Conservation (phyloP, 352 stramenopile species). For the Globisporangium solare region DNA sequence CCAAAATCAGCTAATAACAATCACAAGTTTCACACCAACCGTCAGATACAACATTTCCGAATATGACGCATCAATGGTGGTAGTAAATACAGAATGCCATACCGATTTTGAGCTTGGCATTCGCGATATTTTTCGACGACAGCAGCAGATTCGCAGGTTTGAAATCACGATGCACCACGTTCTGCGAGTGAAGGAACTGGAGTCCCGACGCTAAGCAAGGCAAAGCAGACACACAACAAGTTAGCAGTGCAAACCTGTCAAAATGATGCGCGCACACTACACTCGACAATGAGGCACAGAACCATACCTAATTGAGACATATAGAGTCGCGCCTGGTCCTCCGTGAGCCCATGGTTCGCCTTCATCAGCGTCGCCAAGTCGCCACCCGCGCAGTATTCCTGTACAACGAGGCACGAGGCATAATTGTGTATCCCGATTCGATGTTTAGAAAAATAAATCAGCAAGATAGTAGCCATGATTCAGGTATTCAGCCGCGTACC, state of each 20-base stretch:
- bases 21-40: neutral
- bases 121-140: conserved; percentile 57
- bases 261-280: neutral
- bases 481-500: conserved; percentile 16
- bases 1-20: conserved; percentile 56
- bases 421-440: neutral
- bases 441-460: neutral
- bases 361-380: conserved; percentile 78
- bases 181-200: conserved; percentile 71
- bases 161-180: conserved; percentile 72
- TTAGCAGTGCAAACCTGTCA: neutral
- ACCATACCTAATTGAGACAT: conserved; percentile 70
- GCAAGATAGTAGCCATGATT: no score
- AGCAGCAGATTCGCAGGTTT: conserved; percentile 76
- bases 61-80: neutral
- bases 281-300: neutral
- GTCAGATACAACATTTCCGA: neutral
- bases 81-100: neutral
- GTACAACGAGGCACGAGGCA: neutral
- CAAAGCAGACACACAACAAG: neutral
- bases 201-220: conserved; percentile 43
- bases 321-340: conserved; percentile 68
- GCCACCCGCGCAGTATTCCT: conserved; percentile 79
- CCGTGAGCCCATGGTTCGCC: conserved; percentile 42
- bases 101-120: conserved; percentile 79